Conservation (phyloP, 768 basidiomycete genomes). For the Suillus tomentosus region DNA sequence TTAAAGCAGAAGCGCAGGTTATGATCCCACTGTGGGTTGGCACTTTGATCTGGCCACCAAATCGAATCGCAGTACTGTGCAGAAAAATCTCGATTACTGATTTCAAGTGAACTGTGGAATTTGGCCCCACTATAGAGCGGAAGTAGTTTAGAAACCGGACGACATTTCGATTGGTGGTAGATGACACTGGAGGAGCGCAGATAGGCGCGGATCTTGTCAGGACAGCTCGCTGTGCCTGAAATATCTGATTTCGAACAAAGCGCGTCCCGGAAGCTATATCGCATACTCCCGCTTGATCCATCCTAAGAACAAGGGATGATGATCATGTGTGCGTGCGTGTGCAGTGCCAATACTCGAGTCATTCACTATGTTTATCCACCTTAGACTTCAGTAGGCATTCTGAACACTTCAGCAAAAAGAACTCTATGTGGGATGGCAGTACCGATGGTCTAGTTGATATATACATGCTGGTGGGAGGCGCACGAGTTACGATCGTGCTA, state of each 20-base stretch:
- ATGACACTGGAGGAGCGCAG: not conserved
- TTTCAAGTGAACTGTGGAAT: not conserved
- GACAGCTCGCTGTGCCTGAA: conserved; percentile 1
- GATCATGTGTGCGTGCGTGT: not conserved
- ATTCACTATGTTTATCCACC: not conserved
- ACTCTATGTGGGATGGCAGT: not conserved
- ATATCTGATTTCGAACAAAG: not conserved
- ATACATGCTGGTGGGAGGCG: conserved; percentile 6
- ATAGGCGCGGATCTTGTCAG: not conserved
- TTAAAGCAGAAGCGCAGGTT: not conserved
- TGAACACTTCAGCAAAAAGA: not conserved
- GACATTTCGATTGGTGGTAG: not conserved
- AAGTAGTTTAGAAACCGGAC: not conserved
- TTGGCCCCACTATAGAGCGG: not conserved
- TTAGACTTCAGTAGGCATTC: not conserved
- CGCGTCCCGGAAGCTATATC: not conserved
- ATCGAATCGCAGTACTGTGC: not conserved
- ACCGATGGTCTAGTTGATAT: not conserved
- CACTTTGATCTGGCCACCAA: not conserved
- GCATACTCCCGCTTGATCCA: not conserved
- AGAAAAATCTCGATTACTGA: not conserved
- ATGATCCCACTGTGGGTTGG: not conserved
- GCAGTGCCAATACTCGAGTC: not conserved
- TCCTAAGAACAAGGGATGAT: not conserved
- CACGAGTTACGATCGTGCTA: conserved; percentile 2